These are phyloP conservation scores for Penicillium lividum DNA, from an alignment of 495 filamentous ascomycete genomes.

Conservation along the genomic window DNA sequence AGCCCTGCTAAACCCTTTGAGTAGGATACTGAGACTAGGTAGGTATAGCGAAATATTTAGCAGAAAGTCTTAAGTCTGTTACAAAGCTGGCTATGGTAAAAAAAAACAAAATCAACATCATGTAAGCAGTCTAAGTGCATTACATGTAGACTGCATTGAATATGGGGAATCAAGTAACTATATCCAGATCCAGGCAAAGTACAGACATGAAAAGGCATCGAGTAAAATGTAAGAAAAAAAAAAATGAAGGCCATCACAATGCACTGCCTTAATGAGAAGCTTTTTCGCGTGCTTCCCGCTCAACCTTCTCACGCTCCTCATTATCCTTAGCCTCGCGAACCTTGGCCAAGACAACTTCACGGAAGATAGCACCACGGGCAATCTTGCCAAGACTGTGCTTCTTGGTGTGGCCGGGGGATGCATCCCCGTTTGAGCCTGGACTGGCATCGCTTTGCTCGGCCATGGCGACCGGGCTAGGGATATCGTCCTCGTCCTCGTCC, in stretches of 20 bases:
- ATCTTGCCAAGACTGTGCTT: slow-evolving; percentile 71
- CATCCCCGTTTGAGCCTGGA: slow-evolving; percentile 12
- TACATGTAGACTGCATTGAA: slow-evolving; percentile 22
- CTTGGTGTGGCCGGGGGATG: slow-evolving; percentile 32
- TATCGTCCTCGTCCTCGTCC: slow-evolving; percentile 75
- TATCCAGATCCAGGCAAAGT: slow-evolving; percentile 25
- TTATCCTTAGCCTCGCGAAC: slow-evolving; percentile 89
- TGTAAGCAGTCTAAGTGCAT: neutral
- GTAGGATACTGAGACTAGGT: too few relatives aligned
- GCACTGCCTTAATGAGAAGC: slow-evolving; percentile 29
- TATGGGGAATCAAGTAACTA: slow-evolving; percentile 35
- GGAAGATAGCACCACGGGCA: slow-evolving; percentile 87
- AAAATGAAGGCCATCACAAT: neutral
- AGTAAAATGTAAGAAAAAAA: slow-evolving; percentile 11
- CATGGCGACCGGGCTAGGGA: slow-evolving; percentile 58
- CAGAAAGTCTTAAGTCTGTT: too few relatives aligned
- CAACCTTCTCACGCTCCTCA: slow-evolving; percentile 70
- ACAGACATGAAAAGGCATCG: slow-evolving; percentile 17
- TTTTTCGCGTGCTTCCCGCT: slow-evolving; percentile 51
- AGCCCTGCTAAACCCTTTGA: too few relatives aligned
- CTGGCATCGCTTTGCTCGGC: slow-evolving; percentile 24
- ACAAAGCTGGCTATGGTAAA: neutral
- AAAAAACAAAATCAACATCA: neutral
- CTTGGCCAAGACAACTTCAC: slow-evolving; percentile 96
- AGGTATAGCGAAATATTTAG: too few relatives aligned